Conservation (phyloP, 306 rosid species). For the Medicago truncatula region MtrunA17r5.0-ANR NC_053042.1:9294501-9295000, state of each 20-base stretch:
- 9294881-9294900: not conserved
- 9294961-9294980: not conserved
- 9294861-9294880: not conserved
- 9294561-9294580: not conserved
- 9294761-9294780: too few species aligned
- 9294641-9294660: not conserved
- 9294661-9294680: not conserved
- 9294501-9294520: not conserved
- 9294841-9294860: not conserved
- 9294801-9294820: not conserved
- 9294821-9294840: conserved; percentile 28
- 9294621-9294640: not conserved
- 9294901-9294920: not conserved
- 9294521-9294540: not conserved
- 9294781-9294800: not conserved
- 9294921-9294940: not conserved
- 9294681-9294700: not conserved
- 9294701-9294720: not conserved
- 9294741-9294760: not conserved
- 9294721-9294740: not conserved
- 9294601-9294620: not conserved
- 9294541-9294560: not conserved
- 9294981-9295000: not conserved
- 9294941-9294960: not conserved
- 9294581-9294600: conserved; percentile 41